phyloP scores from a whole-genome alignment of 2,329 filamentous ascomycete species.

The Phialocephala sp. region DNA sequence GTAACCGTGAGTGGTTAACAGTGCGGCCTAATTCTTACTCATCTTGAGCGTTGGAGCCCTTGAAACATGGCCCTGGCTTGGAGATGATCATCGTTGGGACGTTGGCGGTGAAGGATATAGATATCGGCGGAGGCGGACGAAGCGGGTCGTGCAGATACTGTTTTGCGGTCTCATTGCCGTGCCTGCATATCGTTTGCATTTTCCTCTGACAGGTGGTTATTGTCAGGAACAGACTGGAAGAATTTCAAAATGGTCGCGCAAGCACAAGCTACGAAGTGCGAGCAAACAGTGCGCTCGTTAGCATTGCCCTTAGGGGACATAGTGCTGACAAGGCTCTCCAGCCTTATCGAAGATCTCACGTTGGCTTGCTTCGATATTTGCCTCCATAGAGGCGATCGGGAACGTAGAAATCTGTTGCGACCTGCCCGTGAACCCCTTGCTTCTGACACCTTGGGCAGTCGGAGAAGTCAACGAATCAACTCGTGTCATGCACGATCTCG shows the following conservation, averaged over 20 bases:
- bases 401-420: not conserved
- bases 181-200: not conserved
- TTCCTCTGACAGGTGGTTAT: not conserved
- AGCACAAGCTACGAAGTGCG: not conserved
- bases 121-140: not conserved
- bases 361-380: not conserved
- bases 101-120: slow-evolving; percentile 1
- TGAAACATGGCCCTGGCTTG: not conserved
- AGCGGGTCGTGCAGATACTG: not conserved
- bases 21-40: not conserved
- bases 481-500: too few species aligned
- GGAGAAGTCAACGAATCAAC: not conserved
- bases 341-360: slow-evolving; percentile 9
- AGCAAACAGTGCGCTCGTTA: not conserved
- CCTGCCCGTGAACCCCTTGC: too few species aligned
- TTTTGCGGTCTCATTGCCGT: not conserved
- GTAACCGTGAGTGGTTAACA: not conserved
- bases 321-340: slow-evolving; percentile 9
- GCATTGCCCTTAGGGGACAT: not conserved
- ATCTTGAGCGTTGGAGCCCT: not conserved
- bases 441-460: not conserved
- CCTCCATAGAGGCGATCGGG: not conserved
- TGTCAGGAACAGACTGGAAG: not conserved
- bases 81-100: not conserved
- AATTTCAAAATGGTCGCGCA: not conserved